Conservation (phyloP, 768 basidiomycete species). For the Trametes cinnabarina region DNA sequence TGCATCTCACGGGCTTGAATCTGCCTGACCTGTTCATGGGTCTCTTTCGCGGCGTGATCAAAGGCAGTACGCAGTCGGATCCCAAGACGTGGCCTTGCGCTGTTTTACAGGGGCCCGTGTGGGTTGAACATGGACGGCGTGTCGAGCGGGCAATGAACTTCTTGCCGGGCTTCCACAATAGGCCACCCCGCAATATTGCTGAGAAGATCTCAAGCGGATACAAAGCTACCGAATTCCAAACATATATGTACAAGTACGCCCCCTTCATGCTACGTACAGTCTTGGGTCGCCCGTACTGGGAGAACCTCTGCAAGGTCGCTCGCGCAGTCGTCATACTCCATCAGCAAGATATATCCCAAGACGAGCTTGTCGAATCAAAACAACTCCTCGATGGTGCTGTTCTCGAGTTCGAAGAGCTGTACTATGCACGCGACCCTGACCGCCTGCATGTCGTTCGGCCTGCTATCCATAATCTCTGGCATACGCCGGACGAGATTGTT, state of each 20-base stretch:
- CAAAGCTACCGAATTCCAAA: no score
- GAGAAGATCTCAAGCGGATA: conserved; percentile 26
- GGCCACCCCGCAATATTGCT: conserved; percentile 39
- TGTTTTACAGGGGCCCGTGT: conserved; percentile 9
- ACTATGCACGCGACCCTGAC: no score
- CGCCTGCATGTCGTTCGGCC: no score
- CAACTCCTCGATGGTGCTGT: no score
- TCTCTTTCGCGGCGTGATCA: conserved; percentile 33
- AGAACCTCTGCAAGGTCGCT: no score
- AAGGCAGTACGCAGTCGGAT: conserved; percentile 20
- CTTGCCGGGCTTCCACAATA: conserved; percentile 41
- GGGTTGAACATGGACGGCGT: neutral
- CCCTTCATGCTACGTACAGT: no score
- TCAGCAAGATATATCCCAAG: no score
- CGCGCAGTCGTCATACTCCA: no score
- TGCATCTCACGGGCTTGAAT: conserved; percentile 41
- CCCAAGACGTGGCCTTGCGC: conserved; percentile 32
- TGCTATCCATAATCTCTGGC: conserved; percentile 6
- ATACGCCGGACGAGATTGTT: conserved; percentile 26
- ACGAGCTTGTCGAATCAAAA: no score
- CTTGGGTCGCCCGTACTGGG: no score
- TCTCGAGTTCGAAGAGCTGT: no score
- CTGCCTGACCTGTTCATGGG: conserved; percentile 34
- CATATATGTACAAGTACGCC: no score
- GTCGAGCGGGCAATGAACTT: conserved; percentile 34